Base-by-base conservation (phyloP, 768 basidiomycete species). In the Termitomyces heimii region DNA sequence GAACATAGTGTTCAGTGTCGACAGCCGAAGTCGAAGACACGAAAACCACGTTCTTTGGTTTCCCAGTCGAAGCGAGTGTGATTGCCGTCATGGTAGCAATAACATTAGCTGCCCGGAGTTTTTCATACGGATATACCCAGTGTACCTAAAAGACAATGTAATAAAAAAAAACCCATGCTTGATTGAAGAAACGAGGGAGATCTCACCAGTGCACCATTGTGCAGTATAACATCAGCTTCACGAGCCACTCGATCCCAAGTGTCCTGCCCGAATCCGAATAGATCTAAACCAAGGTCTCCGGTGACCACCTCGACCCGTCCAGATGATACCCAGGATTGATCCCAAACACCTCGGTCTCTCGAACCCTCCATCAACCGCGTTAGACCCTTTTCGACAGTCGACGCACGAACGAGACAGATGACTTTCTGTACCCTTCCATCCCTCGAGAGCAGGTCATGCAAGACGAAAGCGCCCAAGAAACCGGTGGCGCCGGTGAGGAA, bases 81-180 rank as follows among this genome's bases (percentile, higher is more conserved):
- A 97, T 78, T 6, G 86, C 86, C 2, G 89, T 88, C 56, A 99
- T 67, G 6, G 97, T 99, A 0, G 89, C 88, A 12, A 95, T 66
- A n/a, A 98, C 97, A 70, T 99, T 99, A 14, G 95, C 83, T 0
- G 87, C 79, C 7, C 95, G 89, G 12, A 99, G 79, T 68, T 86
- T 93, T 68, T 95, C 88, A 72, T 99, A 99, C 0, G 94, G 94
- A 70, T 97, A 99, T 3, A 99, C 92, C 97, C 97, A 99, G 67
- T 99, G 97, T 14, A 98, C 93, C 92, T 94, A 66, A 32, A 26
- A 10, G 31, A 34, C 20, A 2, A 13, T 35, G 18, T n/a, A n/a
- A n/a, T n/a, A n/a, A n/a, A n/a, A n/a, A n/a, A 54, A 40, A 18
- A 40, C 48, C 32, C 32, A 14, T 18, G 18, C 16, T 12, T 29